A percentile compares a stretch with the other conserved stretches of the same genome.
These are phyloP conservation scores for Linnemannia exigua DNA, from an alignment of 192 early-diverging fungal genomes.

Conservation along the genomic window DNA sequence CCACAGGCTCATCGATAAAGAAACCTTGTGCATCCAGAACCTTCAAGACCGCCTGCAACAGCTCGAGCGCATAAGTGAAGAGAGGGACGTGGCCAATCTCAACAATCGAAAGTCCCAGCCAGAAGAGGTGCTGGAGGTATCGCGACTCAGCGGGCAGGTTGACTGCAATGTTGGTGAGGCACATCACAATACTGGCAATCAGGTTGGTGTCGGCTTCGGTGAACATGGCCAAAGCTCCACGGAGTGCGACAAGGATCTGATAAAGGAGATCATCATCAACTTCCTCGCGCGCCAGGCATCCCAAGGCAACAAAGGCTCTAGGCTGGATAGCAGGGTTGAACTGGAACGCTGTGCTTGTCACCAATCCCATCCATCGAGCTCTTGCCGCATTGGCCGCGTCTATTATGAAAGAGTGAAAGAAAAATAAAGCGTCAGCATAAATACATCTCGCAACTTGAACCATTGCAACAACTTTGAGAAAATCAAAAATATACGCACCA, in stretches of 20 bases:
- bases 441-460: no score
- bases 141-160: conserved; percentile 86
- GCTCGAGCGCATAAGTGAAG: conserved; percentile 78
- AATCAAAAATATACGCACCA: conserved; percentile 62
- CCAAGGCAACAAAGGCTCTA: conserved; percentile 92
- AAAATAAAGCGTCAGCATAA: background rate
- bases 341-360: conserved; percentile 94
- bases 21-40: conserved; percentile 82
- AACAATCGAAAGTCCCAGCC: conserved; percentile 90
- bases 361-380: conserved; percentile 92
- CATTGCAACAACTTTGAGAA: conserved; percentile 16
- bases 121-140: conserved; percentile 90
- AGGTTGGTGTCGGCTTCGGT: conserved; percentile 86
- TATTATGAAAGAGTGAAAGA: conserved; percentile 34
- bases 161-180: conserved; percentile 90
- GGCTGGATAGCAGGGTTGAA: conserved; percentile 96
- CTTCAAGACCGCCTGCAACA: conserved; percentile 81
- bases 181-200: conserved; percentile 90
- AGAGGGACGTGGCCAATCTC: conserved; percentile 89
- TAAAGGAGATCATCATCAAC: conserved; percentile 95
- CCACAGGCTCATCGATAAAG: conserved; percentile 79
- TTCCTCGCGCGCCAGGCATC: conserved; percentile 89
- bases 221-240: conserved; percentile 87
- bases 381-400: conserved; percentile 88
- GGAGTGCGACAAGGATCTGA: conserved; percentile 90